A percentile compares a stretch with the other conserved stretches of the same genome.
phyloP scores from a whole-genome alignment of 106 monocot species.

The Acanthochlamys bracteata region DNA sequence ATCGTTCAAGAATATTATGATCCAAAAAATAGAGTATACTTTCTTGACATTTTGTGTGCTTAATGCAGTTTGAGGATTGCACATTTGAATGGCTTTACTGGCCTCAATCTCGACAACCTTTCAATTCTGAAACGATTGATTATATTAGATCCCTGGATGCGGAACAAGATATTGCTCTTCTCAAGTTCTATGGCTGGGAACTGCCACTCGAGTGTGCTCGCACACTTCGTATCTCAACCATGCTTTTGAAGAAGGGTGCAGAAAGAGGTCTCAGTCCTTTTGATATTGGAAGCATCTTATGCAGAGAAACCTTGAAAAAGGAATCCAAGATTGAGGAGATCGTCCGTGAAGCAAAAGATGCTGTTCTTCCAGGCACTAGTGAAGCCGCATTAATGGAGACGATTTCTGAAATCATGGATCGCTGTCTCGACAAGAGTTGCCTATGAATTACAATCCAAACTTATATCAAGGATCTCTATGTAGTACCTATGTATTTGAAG shows the following conservation, averaged over 20 bases:
- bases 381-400: constrained; percentile 56
- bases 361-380: constrained; percentile 45
- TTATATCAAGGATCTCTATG: background rate
- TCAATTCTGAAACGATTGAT: constrained; percentile 33
- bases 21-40: too few species aligned
- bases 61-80: constrained; percentile 83
- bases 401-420: constrained; percentile 69
- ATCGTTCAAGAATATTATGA: too few species aligned
- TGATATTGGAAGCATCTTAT: constrained; percentile 75
- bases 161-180: constrained; percentile 62
- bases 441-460: background rate
- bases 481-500: background rate
- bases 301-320: constrained; percentile 73
- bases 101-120: constrained; percentile 28
- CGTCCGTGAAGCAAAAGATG: constrained; percentile 45
- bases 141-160: constrained; percentile 78
- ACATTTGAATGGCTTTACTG: constrained; percentile 76
- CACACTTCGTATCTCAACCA: constrained; percentile 71
- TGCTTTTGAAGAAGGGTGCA: constrained; percentile 92
- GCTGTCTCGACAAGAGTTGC: constrained; percentile 31
- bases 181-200: constrained; percentile 81
- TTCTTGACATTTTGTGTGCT: background rate
- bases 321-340: constrained; percentile 88
- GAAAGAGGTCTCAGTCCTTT: constrained; percentile 59
- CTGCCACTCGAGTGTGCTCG: constrained; percentile 48